Evolutionary conservation across 805 yeast genomes (phyloP).

Genomic region (Komagataella mondaviorum): DNA sequence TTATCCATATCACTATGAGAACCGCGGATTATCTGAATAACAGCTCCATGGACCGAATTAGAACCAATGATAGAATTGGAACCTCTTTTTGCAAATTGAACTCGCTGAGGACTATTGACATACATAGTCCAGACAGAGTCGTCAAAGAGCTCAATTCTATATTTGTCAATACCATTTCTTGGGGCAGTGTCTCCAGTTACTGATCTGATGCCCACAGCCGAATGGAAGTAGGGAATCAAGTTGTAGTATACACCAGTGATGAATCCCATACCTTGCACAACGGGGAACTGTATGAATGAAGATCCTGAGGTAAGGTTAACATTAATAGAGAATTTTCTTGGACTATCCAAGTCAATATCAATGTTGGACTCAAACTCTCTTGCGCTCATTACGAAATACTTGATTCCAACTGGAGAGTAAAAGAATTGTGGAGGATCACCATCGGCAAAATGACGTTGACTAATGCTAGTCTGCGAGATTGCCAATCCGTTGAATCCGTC

Average conservation of each 20-base stretch:
- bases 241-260: conserved; percentile 33
- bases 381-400: conserved; percentile 40
- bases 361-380: conserved; percentile 25
- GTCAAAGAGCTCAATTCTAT: conserved; percentile 22
- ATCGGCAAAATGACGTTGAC: conserved; percentile 30
- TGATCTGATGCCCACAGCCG: conserved; percentile 31
- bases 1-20: conserved; percentile 33
- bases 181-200: conserved; percentile 22
- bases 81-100: conserved; percentile 5
- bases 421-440: conserved; percentile 33
- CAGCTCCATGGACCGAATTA: conserved; percentile 29
- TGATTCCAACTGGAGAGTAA: conserved; percentile 43
- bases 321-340: conserved; percentile 36
- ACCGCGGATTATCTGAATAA: conserved; percentile 48
- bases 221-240: conserved; percentile 29
- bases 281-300: conserved; percentile 27
- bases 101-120: conserved; percentile 24
- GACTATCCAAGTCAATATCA: conserved; percentile 26
- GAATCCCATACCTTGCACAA: conserved; percentile 52
- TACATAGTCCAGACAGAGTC: conserved; percentile 38
- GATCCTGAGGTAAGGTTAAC: conserved; percentile 18
- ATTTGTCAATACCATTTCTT: conserved; percentile 21
- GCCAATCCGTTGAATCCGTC: conserved; percentile 41
- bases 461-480: conserved; percentile 37
- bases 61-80: conserved; percentile 22